These are phyloP conservation scores for Gleditsia sinensis DNA, from an alignment of 306 rosid genomes.

Conservation along the genomic window DNA sequence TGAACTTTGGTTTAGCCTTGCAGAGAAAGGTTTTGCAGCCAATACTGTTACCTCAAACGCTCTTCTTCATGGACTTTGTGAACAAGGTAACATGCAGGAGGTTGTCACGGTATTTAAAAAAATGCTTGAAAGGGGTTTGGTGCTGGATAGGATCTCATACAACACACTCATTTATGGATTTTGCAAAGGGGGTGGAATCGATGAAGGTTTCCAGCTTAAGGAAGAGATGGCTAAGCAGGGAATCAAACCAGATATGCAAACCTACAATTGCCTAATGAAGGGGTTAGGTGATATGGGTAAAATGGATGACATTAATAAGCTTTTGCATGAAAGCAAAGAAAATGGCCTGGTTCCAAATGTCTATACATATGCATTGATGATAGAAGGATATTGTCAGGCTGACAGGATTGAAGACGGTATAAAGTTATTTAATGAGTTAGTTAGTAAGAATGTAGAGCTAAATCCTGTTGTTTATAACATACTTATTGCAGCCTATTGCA, in stretches of 20 bases:
- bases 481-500: conserved; percentile 58
- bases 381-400: conserved; percentile 65
- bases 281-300: conserved; percentile 61
- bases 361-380: conserved; percentile 64
- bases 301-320: conserved; percentile 51
- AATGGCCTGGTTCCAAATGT: conserved; percentile 59
- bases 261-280: conserved; percentile 64
- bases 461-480: conserved; percentile 64
- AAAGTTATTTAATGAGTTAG: conserved; percentile 53
- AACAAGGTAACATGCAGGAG: conserved; percentile 50
- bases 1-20: conserved; percentile 71
- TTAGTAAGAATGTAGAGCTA: conserved; percentile 53
- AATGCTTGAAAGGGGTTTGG: conserved; percentile 63
- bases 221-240: conserved; percentile 58
- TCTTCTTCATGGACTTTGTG: conserved; percentile 70
- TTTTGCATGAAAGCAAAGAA: conserved; percentile 56
- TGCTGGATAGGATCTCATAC: conserved; percentile 62
- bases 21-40: conserved; percentile 52
- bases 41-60: conserved; percentile 69
- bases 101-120: conserved; percentile 38
- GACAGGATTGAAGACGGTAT: conserved; percentile 59
- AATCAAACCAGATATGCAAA: conserved; percentile 61
- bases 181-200: conserved; percentile 56
- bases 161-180: conserved; percentile 70
- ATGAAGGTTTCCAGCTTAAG: conserved; percentile 56